These are phyloP conservation scores for Eucalyptus tenuipes DNA, from an alignment of 345 rosid genomes.

Conservation along the genomic window DNA sequence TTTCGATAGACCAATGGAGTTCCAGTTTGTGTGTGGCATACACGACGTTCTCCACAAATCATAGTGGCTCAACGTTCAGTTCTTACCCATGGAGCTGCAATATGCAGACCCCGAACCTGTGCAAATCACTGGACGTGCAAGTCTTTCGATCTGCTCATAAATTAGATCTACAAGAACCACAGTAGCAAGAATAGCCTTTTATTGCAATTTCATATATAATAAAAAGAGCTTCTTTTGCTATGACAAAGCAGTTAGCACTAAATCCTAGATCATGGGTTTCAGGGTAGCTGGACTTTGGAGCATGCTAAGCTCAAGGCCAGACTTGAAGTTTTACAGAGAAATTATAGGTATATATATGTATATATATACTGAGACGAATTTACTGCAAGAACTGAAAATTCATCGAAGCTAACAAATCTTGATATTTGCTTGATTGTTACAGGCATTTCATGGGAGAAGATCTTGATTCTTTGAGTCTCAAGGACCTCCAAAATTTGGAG, in stretches of 20 bases:
- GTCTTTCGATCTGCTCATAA: neutral
- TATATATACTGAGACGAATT: neutral
- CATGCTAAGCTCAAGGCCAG: conserved; percentile 74
- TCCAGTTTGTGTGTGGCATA: neutral
- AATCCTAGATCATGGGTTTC: conserved; percentile 36
- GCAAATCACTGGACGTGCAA: neutral
- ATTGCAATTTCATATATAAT: neutral
- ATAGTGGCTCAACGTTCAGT: neutral
- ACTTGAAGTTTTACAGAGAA: conserved; percentile 73
- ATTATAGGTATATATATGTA: conserved; percentile 40
- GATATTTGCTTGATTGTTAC: neutral
- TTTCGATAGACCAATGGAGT: neutral
- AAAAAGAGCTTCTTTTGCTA: neutral
- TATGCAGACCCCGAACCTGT: neutral
- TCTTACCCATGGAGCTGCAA: neutral
- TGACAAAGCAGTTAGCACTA: conserved; percentile 11
- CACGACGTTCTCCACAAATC: neutral
- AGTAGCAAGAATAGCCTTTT: neutral
- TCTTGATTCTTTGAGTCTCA: conserved; percentile 47
- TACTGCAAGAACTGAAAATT: neutral
- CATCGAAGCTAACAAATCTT: neutral
- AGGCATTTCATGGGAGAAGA: conserved; percentile 91
- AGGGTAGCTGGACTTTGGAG: conserved; percentile 76
- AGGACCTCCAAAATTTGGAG: conserved; percentile 78
- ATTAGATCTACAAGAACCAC: neutral